Conservation (phyloP, 306 rosid genomes). For the Trichosanthes truncata region DNA sequence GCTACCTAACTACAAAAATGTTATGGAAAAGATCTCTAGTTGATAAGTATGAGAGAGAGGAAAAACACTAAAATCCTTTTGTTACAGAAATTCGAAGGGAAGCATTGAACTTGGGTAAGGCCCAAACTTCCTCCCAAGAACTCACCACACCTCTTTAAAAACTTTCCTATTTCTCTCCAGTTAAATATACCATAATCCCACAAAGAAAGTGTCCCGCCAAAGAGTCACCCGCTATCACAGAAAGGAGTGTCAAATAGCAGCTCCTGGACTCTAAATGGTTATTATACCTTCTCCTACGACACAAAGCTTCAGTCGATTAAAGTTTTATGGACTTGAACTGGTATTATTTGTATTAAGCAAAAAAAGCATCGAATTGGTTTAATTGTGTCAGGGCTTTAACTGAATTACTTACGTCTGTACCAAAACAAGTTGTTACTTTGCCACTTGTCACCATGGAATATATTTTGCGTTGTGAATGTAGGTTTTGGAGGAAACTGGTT, state of each 20-base stretch:
- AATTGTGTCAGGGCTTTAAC: not conserved
- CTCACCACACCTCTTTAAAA: not conserved
- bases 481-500: slow-evolving; percentile 98
- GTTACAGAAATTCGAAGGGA: not conserved
- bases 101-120: not conserved
- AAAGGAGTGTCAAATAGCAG: not conserved
- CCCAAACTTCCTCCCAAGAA: not conserved
- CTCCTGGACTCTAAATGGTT: not conserved
- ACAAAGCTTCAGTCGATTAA: not conserved
- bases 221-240: not conserved
- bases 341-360: not conserved
- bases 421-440: slow-evolving; percentile 1
- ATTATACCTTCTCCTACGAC: not conserved
- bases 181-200: not conserved
- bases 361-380: not conserved
- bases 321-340: not conserved
- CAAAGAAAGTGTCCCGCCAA: not conserved
- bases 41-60: not conserved
- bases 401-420: not conserved
- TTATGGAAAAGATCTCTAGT: not conserved
- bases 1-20: not conserved
- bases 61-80: not conserved
- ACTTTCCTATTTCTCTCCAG: not conserved
- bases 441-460: slow-evolving; percentile 5
- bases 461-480: slow-evolving; percentile 24